Evolutionary conservation across 352 stramenopile species (phyloP).

Genomic region (Phytophthora capsici): DNA sequence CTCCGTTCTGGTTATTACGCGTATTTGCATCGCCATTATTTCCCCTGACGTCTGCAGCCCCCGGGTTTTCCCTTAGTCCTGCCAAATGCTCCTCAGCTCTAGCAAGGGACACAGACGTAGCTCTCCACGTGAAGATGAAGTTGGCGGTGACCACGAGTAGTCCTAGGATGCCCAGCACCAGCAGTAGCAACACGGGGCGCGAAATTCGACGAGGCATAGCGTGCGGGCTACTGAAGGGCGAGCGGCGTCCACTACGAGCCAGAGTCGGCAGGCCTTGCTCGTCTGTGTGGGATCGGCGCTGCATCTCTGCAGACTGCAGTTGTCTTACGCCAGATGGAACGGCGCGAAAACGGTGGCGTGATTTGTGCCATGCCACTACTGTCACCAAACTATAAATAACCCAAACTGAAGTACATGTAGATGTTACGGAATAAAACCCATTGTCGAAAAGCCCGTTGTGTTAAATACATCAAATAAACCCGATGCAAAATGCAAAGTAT

Average conservation of each 20-base stretch:
- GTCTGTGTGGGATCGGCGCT: conserved; percentile 30
- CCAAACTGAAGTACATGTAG: neutral
- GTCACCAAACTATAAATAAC: conserved; percentile 1
- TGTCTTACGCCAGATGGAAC: neutral
- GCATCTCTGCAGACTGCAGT: conserved; percentile 25
- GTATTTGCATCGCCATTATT: neutral
- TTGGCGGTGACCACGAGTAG: conserved; percentile 37
- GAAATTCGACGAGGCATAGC: conserved; percentile 22
- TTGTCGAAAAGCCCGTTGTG: too few relatives aligned
- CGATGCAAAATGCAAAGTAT: conserved; percentile 6
- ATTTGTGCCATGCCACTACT: neutral
- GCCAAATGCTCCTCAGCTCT: conserved; percentile 25
- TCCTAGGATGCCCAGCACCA: conserved; percentile 25
- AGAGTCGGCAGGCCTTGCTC: conserved; percentile 26
- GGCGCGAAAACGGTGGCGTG: conserved; percentile 1
- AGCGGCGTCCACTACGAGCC: conserved; percentile 22
- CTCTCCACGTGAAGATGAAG: conserved; percentile 39
- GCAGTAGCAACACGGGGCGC: conserved; percentile 21
- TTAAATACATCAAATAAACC: too few relatives aligned
- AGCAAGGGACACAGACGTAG: conserved; percentile 17
- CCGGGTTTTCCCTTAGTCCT: conserved; percentile 9
- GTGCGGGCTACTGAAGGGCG: conserved; percentile 32
- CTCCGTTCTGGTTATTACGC: conserved; percentile 1
- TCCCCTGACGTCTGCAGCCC: neutral
- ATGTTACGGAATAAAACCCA: too few relatives aligned